phyloP scores from a whole-genome alignment of 2,329 filamentous ascomycete genomes.

The Aspergillus sp. region DNA sequence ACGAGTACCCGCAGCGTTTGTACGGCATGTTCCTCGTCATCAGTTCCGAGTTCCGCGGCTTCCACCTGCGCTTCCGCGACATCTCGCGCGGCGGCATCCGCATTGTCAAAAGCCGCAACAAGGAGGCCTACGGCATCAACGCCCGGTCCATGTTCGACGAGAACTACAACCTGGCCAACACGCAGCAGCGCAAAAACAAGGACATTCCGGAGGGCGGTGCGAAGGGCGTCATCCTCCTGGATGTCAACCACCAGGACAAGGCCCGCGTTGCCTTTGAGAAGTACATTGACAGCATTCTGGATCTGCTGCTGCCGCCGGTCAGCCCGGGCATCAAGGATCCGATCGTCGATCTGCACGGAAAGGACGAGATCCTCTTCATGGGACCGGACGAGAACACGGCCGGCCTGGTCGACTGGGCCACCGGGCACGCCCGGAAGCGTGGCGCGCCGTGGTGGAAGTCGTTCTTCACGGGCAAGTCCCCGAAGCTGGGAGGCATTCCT shows the following conservation, averaged over 20 bases:
- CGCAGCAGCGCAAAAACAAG: constrained; percentile 99
- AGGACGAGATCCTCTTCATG: constrained; percentile 97
- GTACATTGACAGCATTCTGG: constrained; percentile 97
- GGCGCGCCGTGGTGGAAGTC: constrained; percentile 99
- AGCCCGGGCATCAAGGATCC: constrained; percentile 98
- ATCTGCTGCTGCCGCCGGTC: constrained; percentile 77
- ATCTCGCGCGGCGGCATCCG: constrained; percentile 95
- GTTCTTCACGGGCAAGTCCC: constrained; percentile 98
- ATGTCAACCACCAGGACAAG: constrained; percentile 90
- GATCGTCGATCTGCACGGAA: constrained; percentile 88
- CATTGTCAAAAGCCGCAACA: constrained; percentile 95
- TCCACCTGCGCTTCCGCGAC: constrained; percentile 94
- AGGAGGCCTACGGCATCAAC: constrained; percentile 93
- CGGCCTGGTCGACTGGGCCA: constrained; percentile 97
- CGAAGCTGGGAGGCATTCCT: constrained; percentile 88
- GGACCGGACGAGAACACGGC: constrained; percentile 98
- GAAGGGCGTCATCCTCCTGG: constrained; percentile 93
- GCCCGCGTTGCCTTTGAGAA: constrained; percentile 91
- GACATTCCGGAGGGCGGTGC: constrained; percentile 97
- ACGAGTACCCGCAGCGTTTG: constrained; percentile 86
- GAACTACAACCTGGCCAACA: constrained; percentile 97
- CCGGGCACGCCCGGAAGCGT: constrained; percentile 75
- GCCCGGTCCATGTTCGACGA: constrained; percentile 94
- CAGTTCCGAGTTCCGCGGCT: constrained; percentile 89
- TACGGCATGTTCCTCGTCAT: constrained; percentile 99